phyloP scores from a whole-genome alignment of 176 grass and related monocot species.

The Pontederia paniculata region DNA sequence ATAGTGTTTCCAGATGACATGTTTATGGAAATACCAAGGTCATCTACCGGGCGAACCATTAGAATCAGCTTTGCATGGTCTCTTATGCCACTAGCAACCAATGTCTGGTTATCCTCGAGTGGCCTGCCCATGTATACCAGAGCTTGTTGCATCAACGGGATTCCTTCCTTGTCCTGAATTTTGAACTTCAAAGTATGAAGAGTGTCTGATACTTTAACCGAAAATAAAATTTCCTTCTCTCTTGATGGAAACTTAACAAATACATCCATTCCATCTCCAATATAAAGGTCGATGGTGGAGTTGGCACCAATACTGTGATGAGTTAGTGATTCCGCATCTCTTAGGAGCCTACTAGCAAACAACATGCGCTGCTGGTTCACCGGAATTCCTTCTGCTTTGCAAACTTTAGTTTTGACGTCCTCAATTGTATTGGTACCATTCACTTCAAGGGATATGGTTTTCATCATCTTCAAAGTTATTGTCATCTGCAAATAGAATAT shows the following conservation, averaged over 20 bases:
- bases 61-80: conserved; percentile 11
- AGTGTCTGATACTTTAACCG: conserved; percentile 14
- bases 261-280: conserved; percentile 16
- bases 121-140: background rate
- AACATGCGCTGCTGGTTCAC: background rate
- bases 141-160: conserved; percentile 4
- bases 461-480: background rate
- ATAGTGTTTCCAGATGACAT: background rate
- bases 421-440: background rate
- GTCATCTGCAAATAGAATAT: background rate
- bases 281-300: conserved; percentile 19
- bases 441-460: conserved; percentile 1
- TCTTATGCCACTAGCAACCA: conserved; percentile 14
- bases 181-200: conserved; percentile 8
- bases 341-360: conserved; percentile 1
- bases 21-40: conserved; percentile 3
- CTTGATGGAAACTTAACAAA: background rate
- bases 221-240: background rate
- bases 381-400: background rate
- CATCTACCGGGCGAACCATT: conserved; percentile 4
- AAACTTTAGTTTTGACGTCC: conserved; percentile 8
- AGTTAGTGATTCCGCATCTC: background rate
- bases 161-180: conserved; percentile 14
- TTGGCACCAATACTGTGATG: conserved; percentile 10
- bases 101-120: conserved; percentile 13